Evolutionary conservation across 768 basidiomycete genomes (phyloP).

Genomic region (Kwoniella mangroviensis): DNA sequence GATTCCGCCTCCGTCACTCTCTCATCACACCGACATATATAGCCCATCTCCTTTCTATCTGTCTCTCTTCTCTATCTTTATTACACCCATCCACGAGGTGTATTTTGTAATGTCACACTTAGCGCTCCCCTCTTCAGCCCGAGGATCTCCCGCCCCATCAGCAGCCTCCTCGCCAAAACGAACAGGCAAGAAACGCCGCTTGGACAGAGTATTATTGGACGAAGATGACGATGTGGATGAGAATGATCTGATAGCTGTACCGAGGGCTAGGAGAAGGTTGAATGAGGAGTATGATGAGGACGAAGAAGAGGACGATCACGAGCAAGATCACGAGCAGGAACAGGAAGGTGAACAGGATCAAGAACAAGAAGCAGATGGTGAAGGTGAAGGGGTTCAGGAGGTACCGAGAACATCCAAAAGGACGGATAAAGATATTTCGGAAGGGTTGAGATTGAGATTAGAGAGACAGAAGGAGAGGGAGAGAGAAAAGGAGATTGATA

Average conservation of each 20-base stretch:
- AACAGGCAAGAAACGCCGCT: slow-evolving; percentile 1
- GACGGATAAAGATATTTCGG: slow-evolving; percentile 7
- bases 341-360: slow-evolving; percentile 20
- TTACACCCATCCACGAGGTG: not conserved
- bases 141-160: slow-evolving; percentile 17
- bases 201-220: slow-evolving; percentile 24
- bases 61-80: not conserved
- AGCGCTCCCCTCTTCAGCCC: slow-evolving; percentile 11
- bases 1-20: slow-evolving; percentile 10
- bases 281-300: slow-evolving; percentile 33
- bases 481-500: slow-evolving; percentile 34
- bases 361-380: slow-evolving; percentile 15
- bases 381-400: slow-evolving; percentile 13
- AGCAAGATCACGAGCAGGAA: slow-evolving; percentile 13
- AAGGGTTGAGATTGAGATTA: slow-evolving; percentile 11
- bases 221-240: slow-evolving; percentile 46
- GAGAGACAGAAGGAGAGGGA: slow-evolving; percentile 16
- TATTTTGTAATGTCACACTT: slow-evolving; percentile 8
- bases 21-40: no score
- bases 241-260: slow-evolving; percentile 33
- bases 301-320: slow-evolving; percentile 27
- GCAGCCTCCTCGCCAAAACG: slow-evolving; percentile 15
- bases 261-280: slow-evolving; percentile 13
- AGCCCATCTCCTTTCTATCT: not conserved
- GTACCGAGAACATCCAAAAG: not conserved